Base-by-base conservation (phyloP, 805 yeast species). In the Saturnispora silvae region DNA sequence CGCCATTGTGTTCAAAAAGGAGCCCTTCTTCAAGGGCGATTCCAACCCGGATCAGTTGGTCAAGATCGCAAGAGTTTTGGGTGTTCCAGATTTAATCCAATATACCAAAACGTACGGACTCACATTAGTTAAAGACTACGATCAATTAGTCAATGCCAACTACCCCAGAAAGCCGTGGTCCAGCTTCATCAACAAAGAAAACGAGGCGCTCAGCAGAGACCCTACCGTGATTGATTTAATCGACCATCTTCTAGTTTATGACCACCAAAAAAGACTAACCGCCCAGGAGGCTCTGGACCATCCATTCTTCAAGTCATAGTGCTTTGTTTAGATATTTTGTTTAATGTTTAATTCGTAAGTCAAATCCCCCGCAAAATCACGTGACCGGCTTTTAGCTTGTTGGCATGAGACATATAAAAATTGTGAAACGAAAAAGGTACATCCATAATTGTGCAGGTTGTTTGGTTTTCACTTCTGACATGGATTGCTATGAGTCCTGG, bases 21-120 rank as follows among this genome's bases (percentile, higher is more conserved):
- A 86, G 52, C 96, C 96, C 10, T 82, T 86, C 46, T 86, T 86
- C 70, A 89, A 83, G 56, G 96, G 95, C 16, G 78, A 82, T 44
- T 81, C 94, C 16, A 86, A 86, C 57, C 82, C 86, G 28, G 95
- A 86, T 61, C 96, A 86, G 61, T 64, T 86, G 51, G 94, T 86
- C 18, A 87, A 84, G 57, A 85, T 86, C 44, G 95, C 86, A 11
- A 71, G 83, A 43, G 92, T 86, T 2, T 67, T 86, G 49, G 96
- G 96, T 16, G 81, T 95, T 1, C 81, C 78, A 41, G 87, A 77
- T 46, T 65, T 86, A 37, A 63, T 75, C 51, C 61, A 60, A 34
- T 85, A 84, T 56, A 64, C 81, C 45, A 60, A 66, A 35, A 81
- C 78, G 54, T 86, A 85, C 57, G 72, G 72, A 28, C 68, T 86